Conservation (phyloP, 2,329 filamentous ascomycete genomes). For the Xylaria arbuscula region DNA sequence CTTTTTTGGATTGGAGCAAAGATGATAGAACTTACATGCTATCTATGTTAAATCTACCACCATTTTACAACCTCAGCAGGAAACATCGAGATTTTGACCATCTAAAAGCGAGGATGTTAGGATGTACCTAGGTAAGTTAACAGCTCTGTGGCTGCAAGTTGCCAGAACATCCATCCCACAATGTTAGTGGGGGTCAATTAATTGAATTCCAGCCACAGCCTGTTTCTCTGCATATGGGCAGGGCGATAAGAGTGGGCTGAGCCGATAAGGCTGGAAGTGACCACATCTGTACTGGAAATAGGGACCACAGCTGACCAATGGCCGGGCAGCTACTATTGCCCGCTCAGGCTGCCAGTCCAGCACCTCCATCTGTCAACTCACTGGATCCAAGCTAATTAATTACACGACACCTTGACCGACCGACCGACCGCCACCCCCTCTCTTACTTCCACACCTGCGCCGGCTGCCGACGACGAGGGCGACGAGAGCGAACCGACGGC, state of each 20-base stretch:
- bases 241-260: constrained; percentile 7
- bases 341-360: constrained; percentile 25
- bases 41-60: too few species aligned
- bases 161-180: too few species aligned
- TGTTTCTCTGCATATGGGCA: constrained; percentile 8
- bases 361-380: constrained; percentile 36
- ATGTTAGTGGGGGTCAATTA: too few species aligned
- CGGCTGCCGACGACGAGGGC: constrained; percentile 15
- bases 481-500: background rate
- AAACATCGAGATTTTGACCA: too few species aligned
- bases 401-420: constrained; percentile 17
- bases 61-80: too few species aligned
- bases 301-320: constrained; percentile 26
- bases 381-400: constrained; percentile 19
- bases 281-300: constrained; percentile 33
- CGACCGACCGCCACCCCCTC: constrained; percentile 8
- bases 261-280: constrained; percentile 35
- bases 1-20: too few species aligned
- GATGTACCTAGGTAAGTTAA: background rate
- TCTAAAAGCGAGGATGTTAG: too few species aligned
- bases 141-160: too few species aligned
- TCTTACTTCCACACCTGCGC: background rate
- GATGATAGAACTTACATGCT: too few species aligned
- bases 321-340: background rate
- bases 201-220: background rate